phyloP scores from a whole-genome alignment of 352 stramenopile genomes.

The Chrysophaeum taylorii region DNA sequence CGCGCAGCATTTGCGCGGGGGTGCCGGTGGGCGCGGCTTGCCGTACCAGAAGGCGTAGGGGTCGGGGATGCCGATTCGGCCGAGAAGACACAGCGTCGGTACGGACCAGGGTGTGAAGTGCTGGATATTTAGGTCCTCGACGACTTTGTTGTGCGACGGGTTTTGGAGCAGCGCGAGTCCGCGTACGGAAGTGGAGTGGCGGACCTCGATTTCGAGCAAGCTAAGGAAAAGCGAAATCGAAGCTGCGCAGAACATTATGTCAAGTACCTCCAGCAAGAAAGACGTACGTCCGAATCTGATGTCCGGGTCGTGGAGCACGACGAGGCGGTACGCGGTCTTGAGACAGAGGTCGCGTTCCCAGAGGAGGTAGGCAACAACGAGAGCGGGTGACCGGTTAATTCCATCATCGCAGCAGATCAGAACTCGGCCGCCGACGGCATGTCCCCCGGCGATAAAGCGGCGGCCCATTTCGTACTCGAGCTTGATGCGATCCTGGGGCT shows the following conservation, averaged over 20 bases:
- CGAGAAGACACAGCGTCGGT: neutral
- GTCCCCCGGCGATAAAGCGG: neutral
- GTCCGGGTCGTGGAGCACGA: slow-evolving; percentile 3
- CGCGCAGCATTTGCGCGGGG: no score
- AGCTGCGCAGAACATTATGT: no score
- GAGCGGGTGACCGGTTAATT: neutral
- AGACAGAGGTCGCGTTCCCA: neutral
- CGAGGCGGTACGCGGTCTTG: neutral
- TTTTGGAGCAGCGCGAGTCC: neutral
- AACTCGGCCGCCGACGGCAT: neutral
- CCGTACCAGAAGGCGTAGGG: slow-evolving; percentile 6
- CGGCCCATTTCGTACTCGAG: neutral
- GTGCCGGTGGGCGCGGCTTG: no score
- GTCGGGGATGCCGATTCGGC: neutral
- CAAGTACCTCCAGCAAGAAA: no score
- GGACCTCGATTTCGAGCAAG: slow-evolving; percentile 1
- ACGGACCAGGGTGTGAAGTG: neutral
- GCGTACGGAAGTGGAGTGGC: neutral
- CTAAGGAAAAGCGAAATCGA: neutral
- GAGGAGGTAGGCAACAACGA: neutral
- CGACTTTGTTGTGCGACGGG: neutral
- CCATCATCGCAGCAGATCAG: neutral
- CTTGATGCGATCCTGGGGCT: neutral
- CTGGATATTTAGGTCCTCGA: neutral
- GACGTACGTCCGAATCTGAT: neutral